Evolutionary conservation across 2,329 filamentous ascomycete genomes (phyloP), one percentile per base, ranked within the genome.

Genomic region (Nemania sp.): DNA sequence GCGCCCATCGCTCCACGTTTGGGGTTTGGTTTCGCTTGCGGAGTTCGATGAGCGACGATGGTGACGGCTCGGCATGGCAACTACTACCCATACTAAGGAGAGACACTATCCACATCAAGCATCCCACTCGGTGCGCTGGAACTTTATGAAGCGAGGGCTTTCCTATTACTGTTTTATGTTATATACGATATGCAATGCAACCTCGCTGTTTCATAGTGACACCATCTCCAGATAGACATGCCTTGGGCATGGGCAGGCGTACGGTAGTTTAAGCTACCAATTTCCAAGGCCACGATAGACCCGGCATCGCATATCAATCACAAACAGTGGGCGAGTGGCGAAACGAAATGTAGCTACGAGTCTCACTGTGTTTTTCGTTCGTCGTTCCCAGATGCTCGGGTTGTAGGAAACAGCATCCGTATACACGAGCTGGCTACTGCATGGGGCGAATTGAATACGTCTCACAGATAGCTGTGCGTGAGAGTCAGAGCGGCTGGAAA

Each of bases 101-200:
- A 2, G 21, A 37, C 25, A 32, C 7, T 40, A 43, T n/a, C 54
- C 48, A 54, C 58, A 34, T 29, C 2, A 15, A 12, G 5, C 20
- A 50, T 34, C 29, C 53, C 49, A 57, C 46, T 43, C 17, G 35
- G 50, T 42, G 51, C 50, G 46, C 46, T 48, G 55, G 37, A 50
- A 51, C 47, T 45, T 49, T 18, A 21, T 32, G 50, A 35, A 25
- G 49, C 50, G 17, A 39, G n/a, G 54, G 5, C 35, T 7, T 42
- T 18, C 46, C 43, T n/a, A n/a, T 34, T 54, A 48, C 46, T 51
- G 50, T 32, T 32, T 46, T 11, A 39, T 39, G 20, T 37, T 20
- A 54, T 29, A 49, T 34, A 48, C 5, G 59, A 37, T 5, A 55
- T 57, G 58, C 53, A 32, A 48, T 62, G 59, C 40, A 62, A 62